These are phyloP conservation scores for Arthrinium puccinioides DNA, from an alignment of 2,329 filamentous ascomycete genomes.

Conservation along the genomic window DNA sequence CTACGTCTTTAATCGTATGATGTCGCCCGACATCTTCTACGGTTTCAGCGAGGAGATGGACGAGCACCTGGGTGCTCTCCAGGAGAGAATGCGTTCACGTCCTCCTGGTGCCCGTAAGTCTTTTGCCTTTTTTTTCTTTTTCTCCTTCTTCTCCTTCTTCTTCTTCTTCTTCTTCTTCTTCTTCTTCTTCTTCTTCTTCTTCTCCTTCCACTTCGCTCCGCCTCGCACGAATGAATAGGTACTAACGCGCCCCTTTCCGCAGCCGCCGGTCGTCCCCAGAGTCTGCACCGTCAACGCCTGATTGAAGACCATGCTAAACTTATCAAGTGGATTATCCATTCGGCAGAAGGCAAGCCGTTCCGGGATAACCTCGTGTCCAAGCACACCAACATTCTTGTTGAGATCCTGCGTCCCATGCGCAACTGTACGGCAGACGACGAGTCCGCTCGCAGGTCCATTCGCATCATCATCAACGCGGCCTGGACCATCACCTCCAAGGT, in stretches of 20 bases:
- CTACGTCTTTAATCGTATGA: conserved; percentile 20
- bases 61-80: conserved; percentile 17
- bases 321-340: conserved; percentile 13
- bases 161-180: background rate
- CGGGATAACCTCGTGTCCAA: conserved; percentile 11
- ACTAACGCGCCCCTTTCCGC: conserved; percentile 8
- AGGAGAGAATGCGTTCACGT: conserved; percentile 12
- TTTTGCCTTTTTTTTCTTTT: conserved; percentile 4
- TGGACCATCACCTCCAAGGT: conserved; percentile 20
- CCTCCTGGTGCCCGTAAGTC: conserved; percentile 5
- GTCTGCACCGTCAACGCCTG: conserved; percentile 11
- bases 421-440: conserved; percentile 9
- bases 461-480: conserved; percentile 15
- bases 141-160: background rate
- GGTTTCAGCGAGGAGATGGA: conserved; percentile 19
- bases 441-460: conserved; percentile 10
- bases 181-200: background rate
- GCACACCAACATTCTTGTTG: conserved; percentile 14
- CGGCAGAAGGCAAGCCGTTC: conserved; percentile 9
- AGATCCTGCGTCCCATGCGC: conserved; percentile 18
- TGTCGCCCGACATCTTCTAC: conserved; percentile 19
- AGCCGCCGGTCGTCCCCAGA: conserved; percentile 4
- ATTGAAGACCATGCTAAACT: conserved; percentile 23
- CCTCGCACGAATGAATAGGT: no score
- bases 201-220: no score